Evolutionary conservation across 192 early-diverging fungal species (phyloP).

Genomic region (Lunasporangiospora selenospora): DNA sequence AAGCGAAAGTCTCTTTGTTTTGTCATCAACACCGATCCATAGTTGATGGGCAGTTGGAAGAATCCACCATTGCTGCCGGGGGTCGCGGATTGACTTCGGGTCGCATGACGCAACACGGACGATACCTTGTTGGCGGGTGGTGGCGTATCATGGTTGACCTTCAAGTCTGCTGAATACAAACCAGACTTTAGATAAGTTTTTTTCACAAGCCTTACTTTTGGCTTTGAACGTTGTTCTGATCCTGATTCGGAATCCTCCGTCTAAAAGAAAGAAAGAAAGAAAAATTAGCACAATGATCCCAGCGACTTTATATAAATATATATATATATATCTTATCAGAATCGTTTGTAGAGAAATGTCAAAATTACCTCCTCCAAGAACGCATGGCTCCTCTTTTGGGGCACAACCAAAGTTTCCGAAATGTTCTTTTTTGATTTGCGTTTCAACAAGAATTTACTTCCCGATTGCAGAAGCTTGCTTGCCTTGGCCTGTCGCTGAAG

Average conservation of each 20-base stretch:
- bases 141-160: too few species aligned
- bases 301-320: too few species aligned
- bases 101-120: neutral
- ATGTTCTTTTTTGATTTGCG: too few species aligned
- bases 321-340: too few species aligned
- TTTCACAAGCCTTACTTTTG: constrained; percentile 13
- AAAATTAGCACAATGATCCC: neutral
- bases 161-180: constrained; percentile 50
- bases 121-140: constrained; percentile 7
- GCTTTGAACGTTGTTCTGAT: neutral
- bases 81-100: neutral
- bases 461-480: too few species aligned
- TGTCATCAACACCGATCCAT: constrained; percentile 62
- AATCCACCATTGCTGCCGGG: neutral
- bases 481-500: too few species aligned
- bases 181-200: constrained; percentile 50
- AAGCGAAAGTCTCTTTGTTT: constrained; percentile 67
- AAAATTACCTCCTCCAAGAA: too few species aligned
- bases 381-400: too few species aligned
- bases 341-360: too few species aligned
- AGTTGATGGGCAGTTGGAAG: constrained; percentile 68
- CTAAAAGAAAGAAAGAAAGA: neutral
- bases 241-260: constrained; percentile 4
- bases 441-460: too few species aligned
- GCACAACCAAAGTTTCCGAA: too few species aligned